Percentiles rank a stretch among this genome's conserved stretches.
Evolutionary conservation across 2,329 filamentous ascomycete species (phyloP).

Genomic region (Microascus cirrosus): DNA sequence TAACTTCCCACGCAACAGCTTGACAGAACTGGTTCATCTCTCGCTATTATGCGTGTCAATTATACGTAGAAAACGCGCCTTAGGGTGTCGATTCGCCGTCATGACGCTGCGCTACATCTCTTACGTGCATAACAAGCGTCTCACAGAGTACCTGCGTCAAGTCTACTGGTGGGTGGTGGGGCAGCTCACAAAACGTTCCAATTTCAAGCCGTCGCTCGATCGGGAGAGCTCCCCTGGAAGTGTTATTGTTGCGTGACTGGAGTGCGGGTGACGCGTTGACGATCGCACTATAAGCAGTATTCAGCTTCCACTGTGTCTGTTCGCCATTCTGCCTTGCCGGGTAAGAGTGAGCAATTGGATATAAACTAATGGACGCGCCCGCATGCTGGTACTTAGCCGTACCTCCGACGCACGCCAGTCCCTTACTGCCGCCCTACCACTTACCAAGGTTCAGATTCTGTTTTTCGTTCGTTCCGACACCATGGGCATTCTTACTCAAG

Average conservation of each 20-base stretch:
- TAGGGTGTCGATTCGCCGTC: too few relatives aligned
- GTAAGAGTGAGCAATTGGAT: neutral
- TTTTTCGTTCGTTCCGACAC: neutral
- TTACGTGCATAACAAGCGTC: too few relatives aligned
- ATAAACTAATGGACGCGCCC: neutral
- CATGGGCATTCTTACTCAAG: neutral
- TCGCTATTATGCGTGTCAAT: too few relatives aligned
- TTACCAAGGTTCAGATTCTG: neutral
- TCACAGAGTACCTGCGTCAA: too few relatives aligned
- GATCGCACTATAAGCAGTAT: neutral
- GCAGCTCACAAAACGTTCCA: neutral
- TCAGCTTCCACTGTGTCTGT: neutral
- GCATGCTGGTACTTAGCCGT: neutral
- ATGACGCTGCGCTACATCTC: too few relatives aligned
- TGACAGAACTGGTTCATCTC: too few relatives aligned
- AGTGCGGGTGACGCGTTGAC: neutral
- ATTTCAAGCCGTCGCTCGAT: neutral
- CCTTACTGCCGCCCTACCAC: neutral
- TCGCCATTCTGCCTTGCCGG: neutral
- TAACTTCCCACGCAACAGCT: too few relatives aligned
- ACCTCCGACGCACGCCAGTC: neutral
- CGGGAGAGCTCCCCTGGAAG: neutral
- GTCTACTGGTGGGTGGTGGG: too few relatives aligned
- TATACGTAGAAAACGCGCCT: too few relatives aligned
- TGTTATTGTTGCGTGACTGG: neutral